Percentiles rank a stretch among this genome's conserved stretches.
Conservation (phyloP, 1,284 basidiomycete species). For the Leccinum pachyderme region DNA sequence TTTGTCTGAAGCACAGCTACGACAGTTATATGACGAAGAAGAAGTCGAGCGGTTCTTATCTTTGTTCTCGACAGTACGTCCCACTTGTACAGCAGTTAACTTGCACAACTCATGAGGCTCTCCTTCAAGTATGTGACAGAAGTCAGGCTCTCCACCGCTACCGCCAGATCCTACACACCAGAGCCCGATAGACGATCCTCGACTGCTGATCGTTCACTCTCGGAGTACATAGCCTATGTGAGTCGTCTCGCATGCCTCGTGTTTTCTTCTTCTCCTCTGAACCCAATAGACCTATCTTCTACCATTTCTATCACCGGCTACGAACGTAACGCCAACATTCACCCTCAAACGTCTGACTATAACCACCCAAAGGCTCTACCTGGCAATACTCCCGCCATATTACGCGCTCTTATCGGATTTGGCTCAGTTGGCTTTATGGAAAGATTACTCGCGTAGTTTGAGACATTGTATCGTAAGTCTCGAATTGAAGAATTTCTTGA, state of each 20-base stretch:
- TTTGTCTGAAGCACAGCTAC: slow-evolving; percentile 41
- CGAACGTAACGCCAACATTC: slow-evolving; percentile 43
- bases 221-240: slow-evolving; percentile 45
- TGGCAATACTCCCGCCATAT: slow-evolving; percentile 52
- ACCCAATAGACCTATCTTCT: slow-evolving; percentile 41
- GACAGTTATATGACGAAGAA: slow-evolving; percentile 59
- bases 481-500: background rate
- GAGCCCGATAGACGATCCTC: background rate
- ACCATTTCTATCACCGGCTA: slow-evolving; percentile 44
- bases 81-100: background rate
- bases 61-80: slow-evolving; percentile 54
- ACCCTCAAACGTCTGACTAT: slow-evolving; percentile 52
- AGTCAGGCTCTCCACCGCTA: slow-evolving; percentile 37
- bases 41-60: slow-evolving; percentile 58
- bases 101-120: background rate
- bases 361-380: slow-evolving; percentile 53
- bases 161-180: background rate
- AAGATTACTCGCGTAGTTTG: slow-evolving; percentile 45
- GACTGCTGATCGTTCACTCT: slow-evolving; percentile 21
- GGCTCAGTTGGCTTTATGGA: slow-evolving; percentile 53
- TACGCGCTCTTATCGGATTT: slow-evolving; percentile 42
- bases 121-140: slow-evolving; percentile 55
- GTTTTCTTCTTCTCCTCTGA: slow-evolving; percentile 6
- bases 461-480: slow-evolving; percentile 50
- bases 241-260: slow-evolving; percentile 13